phyloP scores from a whole-genome alignment of 805 yeast species.

The Candida vartiovaarae region DNA sequence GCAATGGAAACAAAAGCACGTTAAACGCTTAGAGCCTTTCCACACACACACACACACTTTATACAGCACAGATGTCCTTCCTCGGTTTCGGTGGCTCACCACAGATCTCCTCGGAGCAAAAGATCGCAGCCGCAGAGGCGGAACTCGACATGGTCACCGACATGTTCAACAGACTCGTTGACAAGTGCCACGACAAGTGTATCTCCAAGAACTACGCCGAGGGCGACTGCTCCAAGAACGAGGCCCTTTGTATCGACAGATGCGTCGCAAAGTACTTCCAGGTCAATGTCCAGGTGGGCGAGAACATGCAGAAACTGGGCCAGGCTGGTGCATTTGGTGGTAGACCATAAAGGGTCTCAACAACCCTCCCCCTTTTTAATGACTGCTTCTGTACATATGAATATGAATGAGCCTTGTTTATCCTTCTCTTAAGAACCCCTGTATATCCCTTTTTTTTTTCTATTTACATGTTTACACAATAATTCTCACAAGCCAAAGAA shows the following conservation, averaged over 20 bases:
- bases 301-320: conserved; percentile 52
- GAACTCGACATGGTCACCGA: conserved; percentile 97
- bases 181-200: conserved; percentile 85
- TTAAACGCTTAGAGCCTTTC: too few species aligned
- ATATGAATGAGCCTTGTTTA: not conserved
- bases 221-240: conserved; percentile 70
- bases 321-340: conserved; percentile 32
- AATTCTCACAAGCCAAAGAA: conserved; percentile 45
- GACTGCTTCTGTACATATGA: not conserved
- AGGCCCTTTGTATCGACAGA: conserved; percentile 85
- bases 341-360: conserved; percentile 12
- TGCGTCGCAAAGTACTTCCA: conserved; percentile 94
- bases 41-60: too few species aligned
- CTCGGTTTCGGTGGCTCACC: conserved; percentile 75
- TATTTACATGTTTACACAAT: not conserved
- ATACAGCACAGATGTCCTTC: conserved; percentile 43
- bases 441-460: not conserved
- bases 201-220: conserved; percentile 54
- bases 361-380: conserved; percentile 1
- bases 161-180: conserved; percentile 91
- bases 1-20: too few species aligned
- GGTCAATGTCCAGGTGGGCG: conserved; percentile 92
- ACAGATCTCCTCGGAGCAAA: conserved; percentile 66
- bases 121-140: conserved; percentile 87
- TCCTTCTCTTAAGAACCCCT: not conserved